Conservation (phyloP, 1,284 basidiomycete species). For the Ganoderma sinense region DNA sequence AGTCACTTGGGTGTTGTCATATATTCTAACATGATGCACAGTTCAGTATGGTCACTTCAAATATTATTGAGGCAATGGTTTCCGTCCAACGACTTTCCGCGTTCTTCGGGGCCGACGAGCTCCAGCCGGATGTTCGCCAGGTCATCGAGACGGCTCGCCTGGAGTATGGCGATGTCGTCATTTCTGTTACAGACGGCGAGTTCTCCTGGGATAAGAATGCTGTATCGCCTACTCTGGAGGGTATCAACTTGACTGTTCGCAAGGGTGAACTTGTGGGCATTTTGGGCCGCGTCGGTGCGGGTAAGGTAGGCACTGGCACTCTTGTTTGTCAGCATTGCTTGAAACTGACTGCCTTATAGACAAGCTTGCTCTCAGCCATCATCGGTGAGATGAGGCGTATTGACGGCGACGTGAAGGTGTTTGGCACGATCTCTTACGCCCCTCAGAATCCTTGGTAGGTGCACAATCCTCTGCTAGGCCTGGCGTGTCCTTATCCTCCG, state of each 20-base stretch:
- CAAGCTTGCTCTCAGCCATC: slow-evolving; percentile 77
- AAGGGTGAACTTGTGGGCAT: slow-evolving; percentile 92
- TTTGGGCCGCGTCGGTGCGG: slow-evolving; percentile 91
- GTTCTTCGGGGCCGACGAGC: slow-evolving; percentile 84
- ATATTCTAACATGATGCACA: slow-evolving; percentile 36
- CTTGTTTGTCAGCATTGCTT: slow-evolving; percentile 5
- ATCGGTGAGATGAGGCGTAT: slow-evolving; percentile 89
- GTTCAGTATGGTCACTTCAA: slow-evolving; percentile 78
- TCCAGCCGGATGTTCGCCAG: slow-evolving; percentile 79
- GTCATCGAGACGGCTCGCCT: slow-evolving; percentile 54
- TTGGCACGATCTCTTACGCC: slow-evolving; percentile 88
- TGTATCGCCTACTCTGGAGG: slow-evolving; percentile 73
- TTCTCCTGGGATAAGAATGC: slow-evolving; percentile 78
- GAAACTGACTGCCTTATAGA: slow-evolving; percentile 45
- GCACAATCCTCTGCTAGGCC: background rate
- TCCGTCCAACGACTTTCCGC: slow-evolving; percentile 82
- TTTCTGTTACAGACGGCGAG: slow-evolving; percentile 77
- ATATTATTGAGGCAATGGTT: slow-evolving; percentile 87
- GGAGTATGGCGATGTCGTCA: slow-evolving; percentile 70
- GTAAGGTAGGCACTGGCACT: slow-evolving; percentile 68
- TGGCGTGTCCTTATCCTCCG: background rate
- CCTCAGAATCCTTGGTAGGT: slow-evolving; percentile 88
- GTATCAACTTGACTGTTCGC: slow-evolving; percentile 77
- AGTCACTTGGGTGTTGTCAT: too few species aligned
- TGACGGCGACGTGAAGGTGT: slow-evolving; percentile 77